Conservation (phyloP, 495 filamentous ascomycete genomes). For the Choiromyces venosus region DNA sequence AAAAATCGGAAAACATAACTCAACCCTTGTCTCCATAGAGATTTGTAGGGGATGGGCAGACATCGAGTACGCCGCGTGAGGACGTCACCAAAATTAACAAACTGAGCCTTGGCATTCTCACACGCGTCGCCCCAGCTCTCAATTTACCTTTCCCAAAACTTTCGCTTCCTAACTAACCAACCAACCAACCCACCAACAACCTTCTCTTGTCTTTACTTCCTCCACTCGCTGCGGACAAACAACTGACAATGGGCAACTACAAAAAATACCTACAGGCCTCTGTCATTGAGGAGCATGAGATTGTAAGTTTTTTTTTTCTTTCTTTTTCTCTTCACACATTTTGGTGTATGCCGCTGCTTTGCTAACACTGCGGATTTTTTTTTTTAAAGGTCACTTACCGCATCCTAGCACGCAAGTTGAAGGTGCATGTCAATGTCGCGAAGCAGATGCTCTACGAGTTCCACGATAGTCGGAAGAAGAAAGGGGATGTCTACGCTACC, state of each 20-base stretch:
- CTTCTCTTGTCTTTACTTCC: background rate
- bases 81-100: background rate
- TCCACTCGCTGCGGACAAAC: background rate
- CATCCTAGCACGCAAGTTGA: conserved; percentile 67
- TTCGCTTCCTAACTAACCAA: too few relatives aligned
- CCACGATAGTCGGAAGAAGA: conserved; percentile 69
- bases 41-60: too few relatives aligned
- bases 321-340: background rate
- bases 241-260: conserved; percentile 46
- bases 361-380: conserved; percentile 12
- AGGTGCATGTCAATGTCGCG: conserved; percentile 73
- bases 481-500: conserved; percentile 69
- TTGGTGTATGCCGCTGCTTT: background rate
- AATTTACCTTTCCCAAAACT: background rate
- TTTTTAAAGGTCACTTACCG: conserved; percentile 77
- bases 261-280: conserved; percentile 66
- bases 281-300: conserved; percentile 69
- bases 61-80: too few relatives aligned
- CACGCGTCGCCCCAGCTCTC: background rate
- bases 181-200: background rate
- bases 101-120: background rate
- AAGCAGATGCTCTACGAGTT: conserved; percentile 94
- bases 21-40: too few relatives aligned
- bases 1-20: too few relatives aligned
- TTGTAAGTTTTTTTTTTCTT: conserved; percentile 52